Conservation (phyloP, 2,329 filamentous ascomycete species). For the Lecanicillium sp. region DNA sequence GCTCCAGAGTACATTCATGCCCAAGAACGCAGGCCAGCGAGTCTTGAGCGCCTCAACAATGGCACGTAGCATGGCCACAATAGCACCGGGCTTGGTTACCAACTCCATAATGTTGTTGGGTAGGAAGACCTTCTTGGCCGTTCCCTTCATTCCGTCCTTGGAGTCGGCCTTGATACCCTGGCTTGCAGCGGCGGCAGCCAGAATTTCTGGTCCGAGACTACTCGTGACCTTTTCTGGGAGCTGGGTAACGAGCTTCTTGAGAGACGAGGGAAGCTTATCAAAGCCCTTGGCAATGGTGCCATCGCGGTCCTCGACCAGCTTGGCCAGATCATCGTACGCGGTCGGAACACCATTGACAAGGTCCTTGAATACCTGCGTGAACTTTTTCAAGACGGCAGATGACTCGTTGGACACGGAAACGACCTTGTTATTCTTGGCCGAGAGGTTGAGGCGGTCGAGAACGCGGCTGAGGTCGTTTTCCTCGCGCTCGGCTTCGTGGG, state of each 20-base stretch:
- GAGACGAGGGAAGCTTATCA: conserved; percentile 64
- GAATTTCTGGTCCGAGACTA: conserved; percentile 69
- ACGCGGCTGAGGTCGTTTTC: conserved; percentile 69
- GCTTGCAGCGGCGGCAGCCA: conserved; percentile 71
- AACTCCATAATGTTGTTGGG: conserved; percentile 71
- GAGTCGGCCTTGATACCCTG: conserved; percentile 54
- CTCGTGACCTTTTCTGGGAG: conserved; percentile 76
- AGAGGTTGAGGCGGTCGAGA: conserved; percentile 77
- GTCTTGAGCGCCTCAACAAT: conserved; percentile 84
- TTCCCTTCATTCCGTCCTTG: conserved; percentile 49
- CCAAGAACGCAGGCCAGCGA: conserved; percentile 83
- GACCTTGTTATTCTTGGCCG: conserved; percentile 76
- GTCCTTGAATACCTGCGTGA: conserved; percentile 88
- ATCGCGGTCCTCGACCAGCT: conserved; percentile 53
- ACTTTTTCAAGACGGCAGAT: conserved; percentile 70
- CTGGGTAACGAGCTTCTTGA: conserved; percentile 80
- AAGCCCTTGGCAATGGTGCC: conserved; percentile 51
- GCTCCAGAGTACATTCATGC: conserved; percentile 86
- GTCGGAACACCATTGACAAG: conserved; percentile 88
- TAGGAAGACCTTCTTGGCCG: conserved; percentile 59
- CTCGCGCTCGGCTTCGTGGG: conserved; percentile 39
- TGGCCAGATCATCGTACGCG: conserved; percentile 78
- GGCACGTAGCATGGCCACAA: conserved; percentile 77
- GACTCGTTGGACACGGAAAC: conserved; percentile 81
- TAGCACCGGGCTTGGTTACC: conserved; percentile 77